Base-by-base conservation (phyloP, 805 yeast genomes). In the Brettanomyces custersianus region DNA sequence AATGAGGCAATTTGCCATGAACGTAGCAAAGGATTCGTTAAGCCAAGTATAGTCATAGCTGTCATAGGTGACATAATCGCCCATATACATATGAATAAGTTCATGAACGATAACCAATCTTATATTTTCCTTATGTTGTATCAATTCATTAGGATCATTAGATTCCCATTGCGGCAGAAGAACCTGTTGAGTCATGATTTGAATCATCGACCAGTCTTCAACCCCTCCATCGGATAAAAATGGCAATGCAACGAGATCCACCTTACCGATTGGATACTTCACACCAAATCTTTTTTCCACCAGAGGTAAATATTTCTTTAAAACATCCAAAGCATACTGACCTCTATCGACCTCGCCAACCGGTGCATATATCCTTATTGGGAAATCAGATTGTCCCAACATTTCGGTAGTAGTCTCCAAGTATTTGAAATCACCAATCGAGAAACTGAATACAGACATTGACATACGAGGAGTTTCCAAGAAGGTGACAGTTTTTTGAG, bases 11-110 rank as follows among this genome's bases (percentile, higher is more conserved):
- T 44, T 44, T 1, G 87, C 83, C 44, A 76, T 62, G 66, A 77
- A 79, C 0, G 92, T 81, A 0, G 94, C 92, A 58, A 82, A 78
- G 2, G 83, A 62, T 58, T 83, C 94, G 47, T 80, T 80, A 38
- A 83, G 59, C 88, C 92, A 81, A 26, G 82, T 58, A 47, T 70
- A 65, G 34, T 68, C 70, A 80, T 85, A 82, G 15, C 74, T 70
- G 34, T 77, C 80, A 47, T 80, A 79, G 1, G 83, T 63, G 2
- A 80, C 67, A 44, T 65, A 61, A 44, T 83, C 75, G 7, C 92
- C 94, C 38, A 83, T 55, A 85, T 86, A 83, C 58, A 82, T 90
- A 52, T 83, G 94, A 20, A 80, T 76, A 42, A 82, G 48, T 49
- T 82, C 88, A 52, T 83, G 94, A 2, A 73, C 75, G 7, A 83